Evolutionary conservation across 1,139 yeast genomes (phyloP), one percentile per base, ranked within the genome.

Genomic region (Pichia sp.): DNA sequence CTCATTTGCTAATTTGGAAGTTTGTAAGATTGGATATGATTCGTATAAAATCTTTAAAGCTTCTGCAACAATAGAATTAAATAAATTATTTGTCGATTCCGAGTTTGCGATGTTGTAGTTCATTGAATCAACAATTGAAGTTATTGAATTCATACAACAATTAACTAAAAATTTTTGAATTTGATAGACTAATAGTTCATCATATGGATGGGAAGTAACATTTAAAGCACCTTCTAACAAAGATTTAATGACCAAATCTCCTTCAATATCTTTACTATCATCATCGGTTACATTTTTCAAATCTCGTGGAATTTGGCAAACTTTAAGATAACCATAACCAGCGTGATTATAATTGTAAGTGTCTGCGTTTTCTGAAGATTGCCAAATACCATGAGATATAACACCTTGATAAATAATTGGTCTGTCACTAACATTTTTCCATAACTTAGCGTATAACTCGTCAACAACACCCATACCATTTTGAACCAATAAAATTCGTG

Each of bases 321-420:
- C 65, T 54, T 76, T 74, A 52, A 88, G 66, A 46, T 74, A 73
- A 0, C 91, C 95, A 33, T 67, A 66, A 0, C 91, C 93, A 9
- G 84, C 89, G 67, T 85, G 95, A 44, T 80, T 78, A n/a, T 74
- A 70, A 5, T 70, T 66, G 53, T 75, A 79, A 1, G 77, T 73
- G 6, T 72, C 64, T 0, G 68, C 59, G 18, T 62, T 49, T 60
- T 74, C 53, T 0, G 49, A 36, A 22, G 61, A 56, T 51, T 66
- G 69, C 75, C 28, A 76, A 3, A 86, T 89, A 4, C 97, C 98
- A 67, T 91, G 97, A 3, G 89, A 79, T 42, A 84, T 83, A 18
- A 91, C 82, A 46, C 91, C 96, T 63, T 83, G 85, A 62, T 74
- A 80, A 10, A 91, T 63, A 19, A 70, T 71, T 19, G 96, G 96